Percentiles rank a stretch among this genome's conserved stretches.
phyloP scores from a whole-genome alignment of 2,329 filamentous ascomycete genomes.

The Blastomyces gilchristii region DNA sequence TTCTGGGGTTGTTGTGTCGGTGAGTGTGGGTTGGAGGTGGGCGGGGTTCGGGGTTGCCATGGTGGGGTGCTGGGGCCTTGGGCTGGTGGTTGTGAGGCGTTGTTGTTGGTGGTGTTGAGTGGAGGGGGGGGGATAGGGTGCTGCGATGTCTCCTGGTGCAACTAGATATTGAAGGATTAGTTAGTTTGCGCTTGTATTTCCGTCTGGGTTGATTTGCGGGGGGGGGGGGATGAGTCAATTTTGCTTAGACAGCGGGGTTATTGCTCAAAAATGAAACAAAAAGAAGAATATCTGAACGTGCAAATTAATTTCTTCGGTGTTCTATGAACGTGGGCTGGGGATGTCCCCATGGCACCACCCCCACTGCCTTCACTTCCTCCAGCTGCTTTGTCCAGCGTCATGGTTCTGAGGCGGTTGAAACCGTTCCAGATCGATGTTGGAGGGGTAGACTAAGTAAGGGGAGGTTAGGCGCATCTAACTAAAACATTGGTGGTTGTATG shows the following conservation, averaged over 20 bases:
- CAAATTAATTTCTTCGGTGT: constrained; percentile 36
- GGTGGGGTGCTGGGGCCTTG: constrained; percentile 12
- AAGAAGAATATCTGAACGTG: constrained; percentile 17
- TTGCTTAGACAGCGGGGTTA: neutral
- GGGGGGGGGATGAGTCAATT: neutral
- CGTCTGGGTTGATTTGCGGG: neutral
- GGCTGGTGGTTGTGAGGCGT: constrained; percentile 12
- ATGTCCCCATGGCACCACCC: neutral
- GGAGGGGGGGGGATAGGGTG: constrained; percentile 10
- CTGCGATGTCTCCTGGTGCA: constrained; percentile 34
- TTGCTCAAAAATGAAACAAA: neutral
- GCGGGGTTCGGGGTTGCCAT: constrained; percentile 12
- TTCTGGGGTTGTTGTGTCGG: constrained; percentile 10
- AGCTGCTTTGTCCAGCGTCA: constrained; percentile 6
- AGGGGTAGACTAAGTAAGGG: neutral
- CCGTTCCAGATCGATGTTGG: neutral
- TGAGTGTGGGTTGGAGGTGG: constrained; percentile 7
- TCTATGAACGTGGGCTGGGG: constrained; percentile 12
- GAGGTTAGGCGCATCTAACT: constrained; percentile 3
- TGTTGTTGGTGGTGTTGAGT: neutral
- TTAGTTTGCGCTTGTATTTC: neutral
- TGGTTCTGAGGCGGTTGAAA: neutral
- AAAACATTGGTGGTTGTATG: neutral
- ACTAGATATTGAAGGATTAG: constrained; percentile 20
- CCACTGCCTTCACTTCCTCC: neutral